These are phyloP conservation scores for Scytalidium sp. DNA, from an alignment of 2,329 filamentous ascomycete genomes.

Conservation along the genomic window DNA sequence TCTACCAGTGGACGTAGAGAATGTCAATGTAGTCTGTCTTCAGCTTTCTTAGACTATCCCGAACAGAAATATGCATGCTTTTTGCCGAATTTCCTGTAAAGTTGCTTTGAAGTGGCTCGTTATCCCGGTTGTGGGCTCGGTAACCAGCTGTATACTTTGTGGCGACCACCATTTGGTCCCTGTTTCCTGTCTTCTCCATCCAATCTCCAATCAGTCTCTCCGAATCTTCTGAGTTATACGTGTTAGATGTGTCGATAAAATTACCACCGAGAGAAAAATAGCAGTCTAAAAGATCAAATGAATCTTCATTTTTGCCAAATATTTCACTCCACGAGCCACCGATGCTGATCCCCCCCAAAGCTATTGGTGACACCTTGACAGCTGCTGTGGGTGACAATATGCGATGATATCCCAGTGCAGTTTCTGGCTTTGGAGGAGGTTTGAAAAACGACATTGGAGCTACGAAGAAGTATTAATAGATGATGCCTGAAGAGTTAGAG, in stretches of 20 bases:
- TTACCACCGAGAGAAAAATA: slow-evolving; percentile 57
- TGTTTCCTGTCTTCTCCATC: slow-evolving; percentile 45
- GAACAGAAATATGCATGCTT: slow-evolving; percentile 8
- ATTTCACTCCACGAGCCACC: slow-evolving; percentile 45
- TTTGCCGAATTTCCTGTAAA: slow-evolving; percentile 15
- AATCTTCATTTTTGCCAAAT: slow-evolving; percentile 54
- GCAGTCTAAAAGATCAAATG: slow-evolving; percentile 55
- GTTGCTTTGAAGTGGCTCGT: slow-evolving; percentile 9
- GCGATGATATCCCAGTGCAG: slow-evolving; percentile 14
- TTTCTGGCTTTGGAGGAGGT: slow-evolving; percentile 32
- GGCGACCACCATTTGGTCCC: slow-evolving; percentile 49
- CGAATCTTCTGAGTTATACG: slow-evolving; percentile 55
- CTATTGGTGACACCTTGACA: slow-evolving; percentile 28
- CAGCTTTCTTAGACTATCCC: slow-evolving; percentile 45
- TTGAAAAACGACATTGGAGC: slow-evolving; percentile 36
- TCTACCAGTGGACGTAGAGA: slow-evolving; percentile 30
- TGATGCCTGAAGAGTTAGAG: too few species aligned
- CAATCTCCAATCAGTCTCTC: slow-evolving; percentile 57
- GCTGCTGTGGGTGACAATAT: slow-evolving; percentile 25
- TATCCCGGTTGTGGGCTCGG: slow-evolving; percentile 7
- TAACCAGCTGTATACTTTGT: slow-evolving; percentile 49
- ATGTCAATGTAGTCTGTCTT: slow-evolving; percentile 68
- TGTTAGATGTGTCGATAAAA: slow-evolving; percentile 62
- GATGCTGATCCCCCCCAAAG: slow-evolving; percentile 33
- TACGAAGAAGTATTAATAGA: too few species aligned